Evolutionary conservation across 2,329 filamentous ascomycete species (phyloP).

Genomic region (Microcyclosporella mali): DNA sequence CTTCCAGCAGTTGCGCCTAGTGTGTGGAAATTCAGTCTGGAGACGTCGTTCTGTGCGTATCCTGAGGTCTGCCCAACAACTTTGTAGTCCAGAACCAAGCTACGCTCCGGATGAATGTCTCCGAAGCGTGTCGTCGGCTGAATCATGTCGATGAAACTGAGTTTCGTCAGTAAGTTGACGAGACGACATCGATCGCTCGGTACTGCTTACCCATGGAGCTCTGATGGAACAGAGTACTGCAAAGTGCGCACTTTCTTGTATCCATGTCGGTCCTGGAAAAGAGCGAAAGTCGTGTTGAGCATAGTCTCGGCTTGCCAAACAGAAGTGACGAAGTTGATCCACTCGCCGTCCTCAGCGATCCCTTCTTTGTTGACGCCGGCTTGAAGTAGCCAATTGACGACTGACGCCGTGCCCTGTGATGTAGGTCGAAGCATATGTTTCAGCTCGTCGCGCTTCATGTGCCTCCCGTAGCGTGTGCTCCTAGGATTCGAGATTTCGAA

Average conservation of each 20-base stretch:
- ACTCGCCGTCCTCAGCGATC: slow-evolving; percentile 48
- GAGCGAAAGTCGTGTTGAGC: slow-evolving; percentile 52
- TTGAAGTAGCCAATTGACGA: slow-evolving; percentile 51
- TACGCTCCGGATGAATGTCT: slow-evolving; percentile 28
- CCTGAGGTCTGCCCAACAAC: slow-evolving; percentile 11
- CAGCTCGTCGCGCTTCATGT: slow-evolving; percentile 57
- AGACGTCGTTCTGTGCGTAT: slow-evolving; percentile 19
- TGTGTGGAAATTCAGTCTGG: neutral
- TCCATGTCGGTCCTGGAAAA: slow-evolving; percentile 40
- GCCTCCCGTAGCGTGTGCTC: slow-evolving; percentile 54
- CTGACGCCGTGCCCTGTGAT: slow-evolving; percentile 41
- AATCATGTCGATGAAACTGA: slow-evolving; percentile 46
- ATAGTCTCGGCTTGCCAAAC: slow-evolving; percentile 44
- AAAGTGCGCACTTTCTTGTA: slow-evolving; percentile 48
- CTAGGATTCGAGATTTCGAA: slow-evolving; percentile 57
- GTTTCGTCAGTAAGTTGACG: neutral
- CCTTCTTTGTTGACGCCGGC: slow-evolving; percentile 46
- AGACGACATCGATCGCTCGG: no score
- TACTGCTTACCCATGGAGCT: slow-evolving; percentile 41
- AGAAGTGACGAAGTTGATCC: slow-evolving; percentile 52
- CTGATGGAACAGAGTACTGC: slow-evolving; percentile 56
- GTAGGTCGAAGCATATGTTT: slow-evolving; percentile 49
- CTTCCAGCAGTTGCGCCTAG: slow-evolving; percentile 29
- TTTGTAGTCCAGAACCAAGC: slow-evolving; percentile 7
- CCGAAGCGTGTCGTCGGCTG: slow-evolving; percentile 57